Evolutionary conservation across 1,284 basidiomycete genomes (phyloP), one percentile per base, ranked within the genome.

Genomic region (Rhodotorula sp.): DNA sequence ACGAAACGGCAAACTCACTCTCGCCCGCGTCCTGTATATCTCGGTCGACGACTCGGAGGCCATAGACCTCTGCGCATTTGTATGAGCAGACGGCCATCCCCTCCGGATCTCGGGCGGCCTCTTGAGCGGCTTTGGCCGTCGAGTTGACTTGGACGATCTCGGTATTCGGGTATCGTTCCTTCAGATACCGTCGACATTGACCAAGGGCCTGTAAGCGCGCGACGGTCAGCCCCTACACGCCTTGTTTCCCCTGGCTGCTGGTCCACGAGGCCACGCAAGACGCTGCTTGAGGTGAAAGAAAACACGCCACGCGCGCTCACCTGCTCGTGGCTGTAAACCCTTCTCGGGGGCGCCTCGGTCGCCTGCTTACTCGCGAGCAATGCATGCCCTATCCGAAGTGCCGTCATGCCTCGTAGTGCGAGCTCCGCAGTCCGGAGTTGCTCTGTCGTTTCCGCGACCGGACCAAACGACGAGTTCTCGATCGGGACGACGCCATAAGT

Each of bases 311-410:
- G 38, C 63, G 21, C 19, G 18, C 69, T 55, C 68, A 74, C 77
- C 73, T 78, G 77, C 64, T 78, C 77, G 38, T 78, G 77, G 49
- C 76, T 77, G 60, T 75, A 78, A 23, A 78, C 76, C 31, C 72
- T 52, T 68, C 65, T 60, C 26, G 71, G 55, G 14, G 54, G 26
- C 19, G 47, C 47, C 7, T 31, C 38, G 43, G 56, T 54, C 16
- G 61, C 62, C 50, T 47, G 56, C 62, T 45, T 14, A 1, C 52
- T 58, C 16, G 55, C 58, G 26, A 78, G 28, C 18, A 78, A 45
- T n/a, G 77, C 71, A 59, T 78, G 77, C 14, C 76, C 77, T 23
- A 78, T 74, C 38, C 72, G 68, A 26, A 78, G 65, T 5, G 60
- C 50, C 6, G 48, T 56, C 72, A 73, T 74, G 5, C 66, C 73